phyloP scores from a whole-genome alignment of 225 moss, liverwort and hornwort genomes.

The Rhytidiadelphus loreus region DNA sequence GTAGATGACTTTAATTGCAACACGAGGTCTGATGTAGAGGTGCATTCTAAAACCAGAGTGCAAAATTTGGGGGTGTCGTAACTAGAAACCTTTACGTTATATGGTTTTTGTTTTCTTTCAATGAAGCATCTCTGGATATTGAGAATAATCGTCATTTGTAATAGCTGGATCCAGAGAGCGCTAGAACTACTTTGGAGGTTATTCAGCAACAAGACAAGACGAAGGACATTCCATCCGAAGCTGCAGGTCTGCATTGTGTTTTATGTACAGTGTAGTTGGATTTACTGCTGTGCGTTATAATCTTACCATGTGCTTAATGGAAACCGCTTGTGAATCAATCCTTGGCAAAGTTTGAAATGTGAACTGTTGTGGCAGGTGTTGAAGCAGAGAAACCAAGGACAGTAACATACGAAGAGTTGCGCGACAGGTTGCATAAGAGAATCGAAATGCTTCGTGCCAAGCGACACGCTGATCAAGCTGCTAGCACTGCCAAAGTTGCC shows the following conservation, averaged over 20 bases:
- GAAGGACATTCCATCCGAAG: constrained; percentile 14
- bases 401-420: constrained; percentile 77
- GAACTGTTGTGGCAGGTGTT: constrained; percentile 16
- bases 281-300: neutral
- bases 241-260: constrained; percentile 15
- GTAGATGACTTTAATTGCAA: neutral
- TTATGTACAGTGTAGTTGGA: neutral
- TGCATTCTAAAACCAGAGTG: neutral
- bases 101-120: neutral
- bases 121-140: neutral
- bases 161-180: constrained; percentile 88
- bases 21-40: neutral
- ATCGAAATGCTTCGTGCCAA: constrained; percentile 75
- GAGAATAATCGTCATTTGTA: neutral
- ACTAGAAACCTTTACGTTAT: neutral
- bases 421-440: constrained; percentile 76
- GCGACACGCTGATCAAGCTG: constrained; percentile 85
- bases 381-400: constrained; percentile 42
- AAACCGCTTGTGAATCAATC: neutral
- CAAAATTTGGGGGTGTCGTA: neutral
- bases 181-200: constrained; percentile 71
- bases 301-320: neutral
- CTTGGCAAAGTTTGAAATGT: neutral
- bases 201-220: constrained; percentile 60
- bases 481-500: constrained; percentile 65